These are phyloP conservation scores for Prinsepia uniflora DNA, from an alignment of 306 rosid genomes.

Conservation along the genomic window DNA sequence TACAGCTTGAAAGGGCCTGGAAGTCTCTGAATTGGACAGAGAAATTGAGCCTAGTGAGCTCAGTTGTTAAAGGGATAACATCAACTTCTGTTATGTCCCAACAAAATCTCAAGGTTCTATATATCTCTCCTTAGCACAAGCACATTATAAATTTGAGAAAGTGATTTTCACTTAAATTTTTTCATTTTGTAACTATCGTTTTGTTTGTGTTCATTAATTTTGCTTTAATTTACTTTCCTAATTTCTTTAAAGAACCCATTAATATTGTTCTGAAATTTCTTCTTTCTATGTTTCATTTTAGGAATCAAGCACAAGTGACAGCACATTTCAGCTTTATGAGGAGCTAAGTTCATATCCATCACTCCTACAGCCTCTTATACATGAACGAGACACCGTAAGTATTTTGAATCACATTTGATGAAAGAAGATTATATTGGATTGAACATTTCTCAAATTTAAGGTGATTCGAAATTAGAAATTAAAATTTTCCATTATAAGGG, in stretches of 20 bases:
- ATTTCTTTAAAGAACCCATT: no score
- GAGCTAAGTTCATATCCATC: constrained; percentile 71
- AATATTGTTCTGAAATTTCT: not conserved
- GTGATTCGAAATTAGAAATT: no score
- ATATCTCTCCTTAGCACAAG: no score
- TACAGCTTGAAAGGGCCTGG: constrained; percentile 96
- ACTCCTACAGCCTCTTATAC: constrained; percentile 77
- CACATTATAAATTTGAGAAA: no score
- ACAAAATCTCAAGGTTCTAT: constrained; percentile 44
- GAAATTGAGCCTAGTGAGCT: constrained; percentile 58
- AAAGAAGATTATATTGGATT: no score
- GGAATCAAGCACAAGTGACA: constrained; percentile 49
- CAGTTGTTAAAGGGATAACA: constrained; percentile 70
- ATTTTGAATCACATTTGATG: not conserved
- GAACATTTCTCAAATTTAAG: no score
- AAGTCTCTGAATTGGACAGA: constrained; percentile 64
- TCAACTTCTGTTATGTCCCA: constrained; percentile 48
- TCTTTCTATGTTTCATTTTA: constrained; percentile 24
- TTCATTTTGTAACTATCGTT: no score
- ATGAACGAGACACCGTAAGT: constrained; percentile 83
- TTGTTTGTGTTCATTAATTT: no score
- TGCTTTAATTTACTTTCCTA: no score
- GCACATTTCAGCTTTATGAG: constrained; percentile 71
- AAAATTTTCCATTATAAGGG: no score
- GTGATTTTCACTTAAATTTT: no score